These are phyloP conservation scores for Triangularia verruculosa DNA, from an alignment of 2,329 filamentous ascomycete genomes.

Conservation along the genomic window DNA sequence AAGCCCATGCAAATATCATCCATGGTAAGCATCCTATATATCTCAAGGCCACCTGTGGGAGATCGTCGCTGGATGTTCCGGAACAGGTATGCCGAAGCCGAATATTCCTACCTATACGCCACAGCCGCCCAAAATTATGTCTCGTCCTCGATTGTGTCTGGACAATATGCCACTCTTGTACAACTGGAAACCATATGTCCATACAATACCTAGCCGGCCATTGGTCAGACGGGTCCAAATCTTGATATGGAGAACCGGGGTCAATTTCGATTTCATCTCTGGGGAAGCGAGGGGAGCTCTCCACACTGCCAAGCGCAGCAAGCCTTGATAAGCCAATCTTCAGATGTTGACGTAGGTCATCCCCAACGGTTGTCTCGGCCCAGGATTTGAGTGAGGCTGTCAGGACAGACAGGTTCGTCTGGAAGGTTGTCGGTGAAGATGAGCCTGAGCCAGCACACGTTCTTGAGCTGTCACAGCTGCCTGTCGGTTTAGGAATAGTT, in stretches of 20 bases:
- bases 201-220: neutral
- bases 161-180: neutral
- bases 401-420: neutral
- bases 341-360: neutral
- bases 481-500: conserved; percentile 2
- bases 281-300: neutral
- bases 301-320: neutral
- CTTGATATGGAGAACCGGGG: neutral
- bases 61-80: neutral
- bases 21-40: neutral
- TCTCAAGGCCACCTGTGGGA: neutral
- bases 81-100: neutral
- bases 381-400: neutral
- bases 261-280: neutral
- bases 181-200: neutral
- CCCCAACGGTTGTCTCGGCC: neutral
- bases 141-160: neutral
- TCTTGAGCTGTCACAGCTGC: neutral
- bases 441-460: neutral
- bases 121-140: neutral
- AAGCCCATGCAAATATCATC: too few relatives aligned
- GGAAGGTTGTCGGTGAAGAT: neutral
- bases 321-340: neutral
- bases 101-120: neutral
- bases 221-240: neutral